Percentiles rank a stretch among this genome's conserved stretches.
These are phyloP conservation scores for Cordia subcordata DNA, from an alignment of 257 asterid species.

Conservation along the genomic window DNA sequence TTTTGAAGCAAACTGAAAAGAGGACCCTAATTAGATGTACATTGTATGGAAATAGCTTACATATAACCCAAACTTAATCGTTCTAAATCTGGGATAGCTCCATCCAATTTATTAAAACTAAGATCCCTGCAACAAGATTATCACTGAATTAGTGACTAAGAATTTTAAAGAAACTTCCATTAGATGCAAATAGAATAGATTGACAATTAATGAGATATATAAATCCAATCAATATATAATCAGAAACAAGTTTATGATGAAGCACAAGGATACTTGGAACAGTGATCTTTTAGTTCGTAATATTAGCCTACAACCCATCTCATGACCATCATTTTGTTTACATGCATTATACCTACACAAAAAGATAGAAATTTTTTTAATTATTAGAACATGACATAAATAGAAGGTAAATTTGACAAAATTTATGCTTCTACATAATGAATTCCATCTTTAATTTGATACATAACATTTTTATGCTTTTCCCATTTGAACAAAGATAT, in stretches of 20 bases:
- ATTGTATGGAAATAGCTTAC: slow-evolving; percentile 20
- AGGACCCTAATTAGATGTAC: not conserved
- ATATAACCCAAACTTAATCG: slow-evolving; percentile 17
- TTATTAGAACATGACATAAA: too few species aligned
- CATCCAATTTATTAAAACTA: slow-evolving; percentile 54
- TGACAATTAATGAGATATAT: not conserved
- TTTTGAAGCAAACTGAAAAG: not conserved
- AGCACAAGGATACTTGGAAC: not conserved
- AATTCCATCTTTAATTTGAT: too few species aligned
- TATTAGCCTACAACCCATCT: not conserved
- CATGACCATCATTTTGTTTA: not conserved
- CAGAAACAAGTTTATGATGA: not conserved
- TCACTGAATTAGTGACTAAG: not conserved
- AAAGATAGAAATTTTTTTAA: too few species aligned
- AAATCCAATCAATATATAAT: too few species aligned
- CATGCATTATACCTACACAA: not conserved
- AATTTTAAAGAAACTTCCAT: not conserved
- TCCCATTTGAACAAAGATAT: too few species aligned
- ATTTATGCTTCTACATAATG: too few species aligned
- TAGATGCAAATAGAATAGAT: not conserved
- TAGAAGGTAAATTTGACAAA: too few species aligned
- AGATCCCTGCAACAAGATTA: slow-evolving; percentile 42
- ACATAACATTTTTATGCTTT: too few species aligned
- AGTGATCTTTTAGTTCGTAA: not conserved
- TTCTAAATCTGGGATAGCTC: slow-evolving; percentile 37